phyloP scores from a whole-genome alignment of 176 grass and related monocot species.

The Zoysia japonica region DNA sequence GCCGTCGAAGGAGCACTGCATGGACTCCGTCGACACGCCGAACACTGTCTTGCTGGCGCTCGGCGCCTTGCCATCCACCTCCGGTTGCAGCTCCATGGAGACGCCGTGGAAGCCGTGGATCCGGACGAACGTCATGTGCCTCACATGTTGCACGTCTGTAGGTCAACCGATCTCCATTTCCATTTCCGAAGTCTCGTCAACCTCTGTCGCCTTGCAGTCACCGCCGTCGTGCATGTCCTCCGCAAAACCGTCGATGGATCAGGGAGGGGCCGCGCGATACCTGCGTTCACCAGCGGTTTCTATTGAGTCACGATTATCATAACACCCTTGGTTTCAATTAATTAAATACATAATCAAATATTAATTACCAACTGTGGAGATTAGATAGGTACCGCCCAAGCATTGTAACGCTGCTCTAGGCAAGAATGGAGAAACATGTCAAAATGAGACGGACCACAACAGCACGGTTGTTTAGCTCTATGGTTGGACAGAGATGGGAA shows the following conservation, averaged over 20 bases:
- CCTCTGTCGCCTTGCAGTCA: conserved; percentile 10
- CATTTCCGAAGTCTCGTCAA: conserved; percentile 8
- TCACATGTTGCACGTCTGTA: conserved; percentile 73
- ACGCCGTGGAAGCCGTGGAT: conserved; percentile 88
- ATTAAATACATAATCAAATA: too few relatives aligned
- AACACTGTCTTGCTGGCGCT: conserved; percentile 80
- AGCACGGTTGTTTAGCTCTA: too few relatives aligned
- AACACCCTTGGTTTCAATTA: too few relatives aligned
- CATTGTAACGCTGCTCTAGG: too few relatives aligned
- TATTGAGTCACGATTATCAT: too few relatives aligned
- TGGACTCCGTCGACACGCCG: conserved; percentile 79
- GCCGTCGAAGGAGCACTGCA: conserved; percentile 72
- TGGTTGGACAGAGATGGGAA: too few relatives aligned
- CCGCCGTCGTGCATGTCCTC: background rate
- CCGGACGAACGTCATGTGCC: conserved; percentile 84
- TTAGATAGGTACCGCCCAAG: too few relatives aligned
- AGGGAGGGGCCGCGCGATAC: too few relatives aligned
- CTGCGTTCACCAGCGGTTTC: too few relatives aligned
- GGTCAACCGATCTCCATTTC: conserved; percentile 78
- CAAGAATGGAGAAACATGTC: conserved; percentile 32
- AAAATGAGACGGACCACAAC: conserved; percentile 12
- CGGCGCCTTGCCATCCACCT: conserved; percentile 48
- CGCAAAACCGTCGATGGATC: too few relatives aligned
- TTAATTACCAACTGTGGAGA: too few relatives aligned
- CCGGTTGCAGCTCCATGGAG: conserved; percentile 62